Evolutionary conservation across 345 rosid species (phyloP), one percentile per base, ranked within the genome.

Genomic region (Rhizophora apiculata): DNA sequence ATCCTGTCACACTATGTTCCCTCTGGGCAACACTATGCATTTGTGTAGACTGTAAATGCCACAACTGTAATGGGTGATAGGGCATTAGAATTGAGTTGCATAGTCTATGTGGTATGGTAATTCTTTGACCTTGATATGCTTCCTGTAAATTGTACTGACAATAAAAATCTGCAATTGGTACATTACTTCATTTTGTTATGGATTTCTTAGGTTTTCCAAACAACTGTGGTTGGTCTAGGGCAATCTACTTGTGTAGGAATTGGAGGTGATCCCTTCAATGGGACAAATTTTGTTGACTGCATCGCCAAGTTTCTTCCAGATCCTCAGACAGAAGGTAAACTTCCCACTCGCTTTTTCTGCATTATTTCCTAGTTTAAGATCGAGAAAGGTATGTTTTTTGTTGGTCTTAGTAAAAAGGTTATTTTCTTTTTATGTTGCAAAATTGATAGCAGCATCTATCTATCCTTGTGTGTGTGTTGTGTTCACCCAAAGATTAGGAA

Each of bases 241-340:
- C 97, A 95, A 74, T 92, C 94, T 22, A 89, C 96, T 3, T 92
- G 97, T 78, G 97, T 92, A 18, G 97, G 97, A 63, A 83, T 95
- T 34, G 97, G 99, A 32, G 97, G 97, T 8, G 99, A 95, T 85
- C 99, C 97, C 63, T 95, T 92, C 76, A 95, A 95, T 64, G 99
- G 97, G 22, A 95, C 99, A 54, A 92, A 92, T 80, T 95, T 95
- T 76, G 93, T 95, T 48, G 97, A 95, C 74, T 95, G 99, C 83
- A 72, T 89, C 37, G 74, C 89, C 77, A 95, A 82, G 70, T 95
- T 95, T 72, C 82, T 95, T 62, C 88, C 73, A 67, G 97, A 95
- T 83, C 91, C 97, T 31, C 99, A 89, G 71, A 95, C 99, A 7
- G 97, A 95, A 92, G 99, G 98, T 94, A 83, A 66, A 63, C 15